Conservation (phyloP, 345 rosid species). For the Ricinus communis region DNA sequence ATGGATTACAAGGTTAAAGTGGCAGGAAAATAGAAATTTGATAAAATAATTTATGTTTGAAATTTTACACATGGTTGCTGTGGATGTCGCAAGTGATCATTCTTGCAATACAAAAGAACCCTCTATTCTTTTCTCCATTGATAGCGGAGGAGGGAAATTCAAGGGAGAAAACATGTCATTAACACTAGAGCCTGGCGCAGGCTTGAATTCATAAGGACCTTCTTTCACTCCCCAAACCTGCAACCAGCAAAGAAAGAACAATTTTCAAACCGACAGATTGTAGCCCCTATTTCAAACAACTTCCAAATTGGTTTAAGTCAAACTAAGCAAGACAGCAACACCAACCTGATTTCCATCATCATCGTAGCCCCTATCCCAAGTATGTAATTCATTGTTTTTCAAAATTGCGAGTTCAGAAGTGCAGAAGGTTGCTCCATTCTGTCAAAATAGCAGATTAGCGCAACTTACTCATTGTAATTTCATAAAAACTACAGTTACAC, state of each 20-base stretch:
- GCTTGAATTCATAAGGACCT: slow-evolving; percentile 83
- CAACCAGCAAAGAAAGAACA: slow-evolving; percentile 2
- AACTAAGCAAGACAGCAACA: slow-evolving; percentile 1
- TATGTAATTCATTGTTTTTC: slow-evolving; percentile 82
- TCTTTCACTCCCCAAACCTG: slow-evolving; percentile 87
- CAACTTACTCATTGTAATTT: background rate
- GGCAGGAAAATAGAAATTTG: background rate
- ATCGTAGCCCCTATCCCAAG: slow-evolving; percentile 92
- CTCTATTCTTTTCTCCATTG: slow-evolving; percentile 66
- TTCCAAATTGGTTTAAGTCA: background rate
- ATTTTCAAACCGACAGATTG: background rate
- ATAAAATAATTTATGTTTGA: background rate
- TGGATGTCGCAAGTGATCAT: slow-evolving; percentile 25
- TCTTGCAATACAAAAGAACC: slow-evolving; percentile 82
- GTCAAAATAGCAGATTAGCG: slow-evolving; percentile 1
- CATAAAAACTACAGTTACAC: background rate
- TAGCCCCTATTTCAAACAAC: background rate
- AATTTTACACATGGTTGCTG: slow-evolving; percentile 16
- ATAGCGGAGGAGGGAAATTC: slow-evolving; percentile 47
- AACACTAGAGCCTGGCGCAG: slow-evolving; percentile 55
- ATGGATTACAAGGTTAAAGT: no score
- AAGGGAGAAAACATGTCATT: slow-evolving; percentile 54
- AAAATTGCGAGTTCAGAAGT: slow-evolving; percentile 79
- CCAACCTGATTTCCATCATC: slow-evolving; percentile 71
- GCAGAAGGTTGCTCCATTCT: slow-evolving; percentile 78